Evolutionary conservation across 768 basidiomycete genomes (phyloP).

Genomic region (Cyathus striatus): DNA sequence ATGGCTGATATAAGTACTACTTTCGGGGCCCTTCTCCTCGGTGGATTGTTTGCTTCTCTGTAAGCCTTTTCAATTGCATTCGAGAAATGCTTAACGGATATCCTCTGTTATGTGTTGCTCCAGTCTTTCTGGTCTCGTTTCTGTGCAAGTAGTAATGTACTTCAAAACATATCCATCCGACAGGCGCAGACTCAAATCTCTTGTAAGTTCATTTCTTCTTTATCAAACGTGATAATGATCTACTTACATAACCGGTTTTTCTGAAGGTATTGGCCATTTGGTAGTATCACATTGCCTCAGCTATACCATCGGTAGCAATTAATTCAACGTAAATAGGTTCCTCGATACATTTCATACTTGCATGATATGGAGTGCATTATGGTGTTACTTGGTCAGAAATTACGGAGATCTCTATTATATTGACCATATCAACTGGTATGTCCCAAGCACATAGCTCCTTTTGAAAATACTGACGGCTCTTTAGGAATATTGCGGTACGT

Average conservation of each 20-base stretch:
- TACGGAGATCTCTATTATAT: slow-evolving; percentile 33
- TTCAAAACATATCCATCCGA: slow-evolving; percentile 33
- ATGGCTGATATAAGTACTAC: slow-evolving; percentile 26
- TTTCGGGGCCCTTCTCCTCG: slow-evolving; percentile 36
- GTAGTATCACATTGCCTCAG: no score
- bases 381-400: slow-evolving; percentile 35
- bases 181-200: slow-evolving; percentile 15
- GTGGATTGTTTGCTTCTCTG: slow-evolving; percentile 33
- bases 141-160: slow-evolving; percentile 32
- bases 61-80: slow-evolving; percentile 12
- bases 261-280: no score
- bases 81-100: background rate
- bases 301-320: no score
- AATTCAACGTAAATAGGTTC: no score
- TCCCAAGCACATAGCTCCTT: background rate
- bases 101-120: background rate
- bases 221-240: background rate
- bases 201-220: slow-evolving; percentile 19
- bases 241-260: no score
- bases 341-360: slow-evolving; percentile 30
- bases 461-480: background rate
- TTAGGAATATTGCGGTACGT: background rate
- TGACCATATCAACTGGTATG: slow-evolving; percentile 41
- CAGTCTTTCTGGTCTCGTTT: slow-evolving; percentile 37
- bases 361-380: slow-evolving; percentile 29